Evolutionary conservation across 106 monocot genomes (phyloP).

Genomic region (Acanthochlamys bracteata): DNA sequence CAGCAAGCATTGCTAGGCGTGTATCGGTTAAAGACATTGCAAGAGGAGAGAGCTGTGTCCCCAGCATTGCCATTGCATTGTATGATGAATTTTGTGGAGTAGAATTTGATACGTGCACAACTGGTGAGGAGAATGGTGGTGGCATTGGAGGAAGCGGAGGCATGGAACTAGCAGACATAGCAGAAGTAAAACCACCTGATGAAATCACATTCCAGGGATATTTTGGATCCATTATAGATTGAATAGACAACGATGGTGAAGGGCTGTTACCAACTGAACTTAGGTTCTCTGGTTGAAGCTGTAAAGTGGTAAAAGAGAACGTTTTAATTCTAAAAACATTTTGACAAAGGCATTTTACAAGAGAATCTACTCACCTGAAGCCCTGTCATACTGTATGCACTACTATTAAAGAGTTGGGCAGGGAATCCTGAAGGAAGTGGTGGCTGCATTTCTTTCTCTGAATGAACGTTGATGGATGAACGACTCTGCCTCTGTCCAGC

Average conservation of each 20-base stretch:
- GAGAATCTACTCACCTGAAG: conserved; percentile 29
- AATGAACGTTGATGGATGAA: conserved; percentile 25
- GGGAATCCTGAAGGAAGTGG: conserved; percentile 67
- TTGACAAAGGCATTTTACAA: not conserved
- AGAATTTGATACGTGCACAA: conserved; percentile 36
- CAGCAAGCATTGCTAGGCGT: conserved; percentile 28
- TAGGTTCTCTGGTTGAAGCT: conserved; percentile 51
- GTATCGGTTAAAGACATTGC: conserved; percentile 30
- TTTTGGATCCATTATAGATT: conserved; percentile 39
- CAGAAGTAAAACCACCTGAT: conserved; percentile 27
- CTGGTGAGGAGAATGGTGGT: conserved; percentile 47
- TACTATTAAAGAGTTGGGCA: conserved; percentile 37
- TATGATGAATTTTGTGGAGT: conserved; percentile 37
- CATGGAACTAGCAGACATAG: conserved; percentile 25
- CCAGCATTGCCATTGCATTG: conserved; percentile 14
- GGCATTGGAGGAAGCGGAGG: conserved; percentile 74
- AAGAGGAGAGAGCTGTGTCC: conserved; percentile 23
- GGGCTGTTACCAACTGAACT: conserved; percentile 26
- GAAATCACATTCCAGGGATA: conserved; percentile 35
- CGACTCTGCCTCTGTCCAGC: conserved; percentile 30
- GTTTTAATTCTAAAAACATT: not conserved
- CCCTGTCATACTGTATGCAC: conserved; percentile 23
- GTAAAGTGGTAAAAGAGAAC: conserved; percentile 5
- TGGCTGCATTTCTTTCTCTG: conserved; percentile 44
- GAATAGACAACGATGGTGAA: conserved; percentile 19